phyloP scores from a whole-genome alignment of 2,329 filamentous ascomycete genomes.

The Microcyclospora tardicrescens region DNA sequence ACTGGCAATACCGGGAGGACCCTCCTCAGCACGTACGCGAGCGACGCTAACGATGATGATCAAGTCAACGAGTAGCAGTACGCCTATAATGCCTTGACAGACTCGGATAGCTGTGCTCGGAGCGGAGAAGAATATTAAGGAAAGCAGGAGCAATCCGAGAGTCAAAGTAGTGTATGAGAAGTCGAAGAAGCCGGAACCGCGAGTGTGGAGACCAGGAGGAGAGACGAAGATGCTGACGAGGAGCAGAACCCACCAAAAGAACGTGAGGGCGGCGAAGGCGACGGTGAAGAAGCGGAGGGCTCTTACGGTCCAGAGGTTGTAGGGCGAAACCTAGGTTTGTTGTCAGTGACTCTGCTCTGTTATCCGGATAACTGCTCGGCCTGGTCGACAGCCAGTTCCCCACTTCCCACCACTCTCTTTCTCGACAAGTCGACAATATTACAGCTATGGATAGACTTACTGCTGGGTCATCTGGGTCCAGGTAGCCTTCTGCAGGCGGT shows the following conservation, averaged over 20 bases:
- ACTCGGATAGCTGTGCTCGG: constrained; percentile 71
- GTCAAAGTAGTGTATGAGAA: constrained; percentile 75
- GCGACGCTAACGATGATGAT: constrained; percentile 67
- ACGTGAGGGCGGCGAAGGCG: constrained; percentile 59
- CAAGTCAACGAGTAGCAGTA: constrained; percentile 58
- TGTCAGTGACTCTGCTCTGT: constrained; percentile 10
- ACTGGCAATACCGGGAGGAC: constrained; percentile 79
- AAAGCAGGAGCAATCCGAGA: constrained; percentile 59
- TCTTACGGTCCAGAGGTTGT: constrained; percentile 87
- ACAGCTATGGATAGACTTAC: constrained; percentile 35
- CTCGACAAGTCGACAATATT: no score
- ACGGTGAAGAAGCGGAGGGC: constrained; percentile 66
- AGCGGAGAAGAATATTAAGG: constrained; percentile 73
- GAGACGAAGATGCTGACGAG: constrained; percentile 86
- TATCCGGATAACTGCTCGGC: not conserved
- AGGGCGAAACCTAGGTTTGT: constrained; percentile 53
- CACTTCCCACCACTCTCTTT: no score
- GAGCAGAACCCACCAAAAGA: constrained; percentile 85
- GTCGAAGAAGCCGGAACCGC: constrained; percentile 84
- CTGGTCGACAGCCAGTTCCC: no score
- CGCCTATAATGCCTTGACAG: constrained; percentile 53
- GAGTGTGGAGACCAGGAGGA: constrained; percentile 70
- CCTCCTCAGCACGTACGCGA: constrained; percentile 67
- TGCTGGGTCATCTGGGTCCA: constrained; percentile 69
- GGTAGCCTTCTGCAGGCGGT: constrained; percentile 50